phyloP scores from a whole-genome alignment of 2,329 filamentous ascomycete species.

The Xylariaceae sp. region DNA sequence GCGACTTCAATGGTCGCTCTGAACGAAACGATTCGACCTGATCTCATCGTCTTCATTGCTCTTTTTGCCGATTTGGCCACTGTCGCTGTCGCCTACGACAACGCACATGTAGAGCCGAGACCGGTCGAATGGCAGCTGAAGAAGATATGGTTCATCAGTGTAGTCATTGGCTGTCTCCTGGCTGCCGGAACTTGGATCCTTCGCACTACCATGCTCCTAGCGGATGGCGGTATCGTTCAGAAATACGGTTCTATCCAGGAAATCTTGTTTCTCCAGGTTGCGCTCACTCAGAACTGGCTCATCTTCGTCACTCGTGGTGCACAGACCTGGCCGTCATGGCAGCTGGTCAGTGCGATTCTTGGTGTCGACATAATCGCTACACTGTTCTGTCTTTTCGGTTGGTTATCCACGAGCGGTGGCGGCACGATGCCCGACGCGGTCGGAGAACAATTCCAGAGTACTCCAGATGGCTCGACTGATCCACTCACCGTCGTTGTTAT shows the following conservation, averaged over 20 bases:
- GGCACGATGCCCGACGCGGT: slow-evolving; percentile 31
- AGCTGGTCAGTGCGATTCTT: slow-evolving; percentile 67
- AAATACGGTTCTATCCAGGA: slow-evolving; percentile 72
- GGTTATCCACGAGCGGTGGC: slow-evolving; percentile 55
- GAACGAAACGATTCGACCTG: slow-evolving; percentile 68
- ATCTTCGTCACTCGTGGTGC: slow-evolving; percentile 74
- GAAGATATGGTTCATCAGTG: slow-evolving; percentile 76
- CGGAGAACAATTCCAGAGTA: slow-evolving; percentile 31
- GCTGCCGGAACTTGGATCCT: slow-evolving; percentile 70
- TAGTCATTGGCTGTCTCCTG: slow-evolving; percentile 64
- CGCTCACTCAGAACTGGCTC: slow-evolving; percentile 72
- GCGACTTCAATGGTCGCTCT: slow-evolving; percentile 76
- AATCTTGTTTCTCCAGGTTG: slow-evolving; percentile 70
- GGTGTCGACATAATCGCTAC: slow-evolving; percentile 69
- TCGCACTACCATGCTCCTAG: slow-evolving; percentile 65
- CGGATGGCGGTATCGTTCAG: slow-evolving; percentile 68
- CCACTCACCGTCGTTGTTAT: slow-evolving; percentile 61
- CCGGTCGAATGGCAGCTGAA: slow-evolving; percentile 78
- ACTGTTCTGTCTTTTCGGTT: slow-evolving; percentile 72
- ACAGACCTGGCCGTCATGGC: slow-evolving; percentile 70
- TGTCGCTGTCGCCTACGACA: slow-evolving; percentile 75
- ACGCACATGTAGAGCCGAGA: slow-evolving; percentile 69
- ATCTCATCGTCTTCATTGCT: slow-evolving; percentile 75
- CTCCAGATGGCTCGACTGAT: slow-evolving; percentile 39
- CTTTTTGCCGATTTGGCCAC: slow-evolving; percentile 77